Percentiles rank a stretch among this genome's conserved stretches.
Evolutionary conservation across 768 basidiomycete species (phyloP).

Genomic region (Suillus fuscotomentosus): DNA sequence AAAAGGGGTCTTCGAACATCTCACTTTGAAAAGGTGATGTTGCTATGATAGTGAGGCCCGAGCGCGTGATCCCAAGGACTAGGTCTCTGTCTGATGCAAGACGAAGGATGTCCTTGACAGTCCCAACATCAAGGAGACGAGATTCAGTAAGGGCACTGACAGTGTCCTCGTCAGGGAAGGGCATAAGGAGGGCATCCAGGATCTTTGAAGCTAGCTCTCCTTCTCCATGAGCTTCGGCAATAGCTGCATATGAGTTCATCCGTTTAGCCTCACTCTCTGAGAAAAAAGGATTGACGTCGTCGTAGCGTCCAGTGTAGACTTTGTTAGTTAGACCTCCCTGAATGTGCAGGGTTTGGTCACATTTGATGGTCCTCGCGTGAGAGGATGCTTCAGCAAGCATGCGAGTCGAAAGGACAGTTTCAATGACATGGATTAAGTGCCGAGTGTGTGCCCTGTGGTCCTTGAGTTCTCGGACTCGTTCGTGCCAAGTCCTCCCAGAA

Average conservation of each 20-base stretch:
- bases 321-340: background rate
- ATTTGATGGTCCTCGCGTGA: rapidly evolving
- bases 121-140: too few species aligned
- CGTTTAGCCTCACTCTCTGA: background rate
- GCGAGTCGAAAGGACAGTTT: background rate
- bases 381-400: background rate
- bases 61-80: too few species aligned
- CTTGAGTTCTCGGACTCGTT: too few species aligned
- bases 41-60: too few species aligned
- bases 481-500: too few species aligned
- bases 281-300: background rate
- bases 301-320: background rate
- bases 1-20: too few species aligned
- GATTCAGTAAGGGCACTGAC: background rate
- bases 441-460: too few species aligned
- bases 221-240: background rate
- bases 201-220: background rate
- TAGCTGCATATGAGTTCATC: background rate
- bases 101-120: too few species aligned
- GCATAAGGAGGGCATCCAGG: background rate
- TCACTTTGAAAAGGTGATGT: too few species aligned
- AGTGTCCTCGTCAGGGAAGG: background rate
- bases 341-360: background rate
- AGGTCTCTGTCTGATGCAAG: too few species aligned
- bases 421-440: background rate